These are phyloP conservation scores for Lasiosphaeria ovina DNA, from an alignment of 495 filamentous ascomycete genomes.

Conservation along the genomic window DNA sequence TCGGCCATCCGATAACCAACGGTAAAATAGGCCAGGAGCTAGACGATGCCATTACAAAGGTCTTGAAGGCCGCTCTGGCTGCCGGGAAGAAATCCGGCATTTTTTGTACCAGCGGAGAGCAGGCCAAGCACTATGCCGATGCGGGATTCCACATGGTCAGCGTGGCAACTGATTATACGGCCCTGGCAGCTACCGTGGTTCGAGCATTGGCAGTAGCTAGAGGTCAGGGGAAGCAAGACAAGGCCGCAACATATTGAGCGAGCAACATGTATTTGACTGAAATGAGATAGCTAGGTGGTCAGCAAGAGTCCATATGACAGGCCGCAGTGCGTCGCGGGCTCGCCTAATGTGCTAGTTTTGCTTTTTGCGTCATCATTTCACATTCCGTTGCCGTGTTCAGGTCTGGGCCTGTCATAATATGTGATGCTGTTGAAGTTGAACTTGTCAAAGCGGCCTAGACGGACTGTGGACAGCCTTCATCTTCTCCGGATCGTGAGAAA, in stretches of 20 bases:
- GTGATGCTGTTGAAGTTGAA: too few species aligned
- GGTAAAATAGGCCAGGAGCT: conserved; percentile 63
- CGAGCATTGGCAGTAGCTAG: conserved; percentile 45
- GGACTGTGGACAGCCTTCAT: too few species aligned
- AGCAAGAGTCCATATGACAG: background rate
- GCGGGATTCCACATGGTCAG: conserved; percentile 78
- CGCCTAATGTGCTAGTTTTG: background rate
- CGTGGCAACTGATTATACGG: conserved; percentile 58
- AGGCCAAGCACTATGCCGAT: conserved; percentile 61
- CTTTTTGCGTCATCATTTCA: background rate
- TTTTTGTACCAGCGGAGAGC: conserved; percentile 66
- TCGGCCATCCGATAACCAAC: conserved; percentile 65
- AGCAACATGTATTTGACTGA: conserved; percentile 1
- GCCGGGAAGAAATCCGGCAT: conserved; percentile 77
- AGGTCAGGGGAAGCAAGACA: conserved; percentile 34
- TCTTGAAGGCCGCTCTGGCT: conserved; percentile 58
- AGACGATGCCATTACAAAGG: conserved; percentile 62
- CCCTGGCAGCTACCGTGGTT: conserved; percentile 48
- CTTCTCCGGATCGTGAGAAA: too few species aligned
- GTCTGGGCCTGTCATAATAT: background rate
- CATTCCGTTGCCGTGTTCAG: too few species aligned
- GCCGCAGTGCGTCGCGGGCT: background rate
- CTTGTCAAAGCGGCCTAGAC: too few species aligned
- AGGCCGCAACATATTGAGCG: conserved; percentile 33
- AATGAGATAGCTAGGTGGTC: background rate